Percentiles rank a stretch among this genome's conserved stretches.
These are phyloP conservation scores for Talaromyces funiculosus DNA, from an alignment of 2,329 filamentous ascomycete species.

Conservation along the genomic window DNA sequence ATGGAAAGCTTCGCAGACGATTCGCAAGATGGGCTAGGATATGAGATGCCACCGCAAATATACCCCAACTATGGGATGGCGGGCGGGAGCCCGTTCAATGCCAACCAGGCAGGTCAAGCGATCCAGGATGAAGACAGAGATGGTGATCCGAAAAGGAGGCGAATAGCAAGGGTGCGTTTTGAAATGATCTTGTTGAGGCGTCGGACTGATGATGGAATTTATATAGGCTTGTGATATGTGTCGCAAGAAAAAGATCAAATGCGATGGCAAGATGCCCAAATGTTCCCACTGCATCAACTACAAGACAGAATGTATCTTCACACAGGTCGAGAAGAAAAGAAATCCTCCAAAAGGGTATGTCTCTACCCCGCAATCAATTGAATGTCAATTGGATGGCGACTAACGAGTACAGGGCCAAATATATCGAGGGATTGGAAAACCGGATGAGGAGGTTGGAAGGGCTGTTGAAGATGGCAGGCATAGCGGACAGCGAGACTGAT, in stretches of 20 bases:
- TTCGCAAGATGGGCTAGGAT: constrained; percentile 32
- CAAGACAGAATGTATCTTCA: constrained; percentile 96
- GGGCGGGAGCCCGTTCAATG: constrained; percentile 49
- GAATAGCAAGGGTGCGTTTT: constrained; percentile 76
- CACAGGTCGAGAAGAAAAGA: constrained; percentile 97
- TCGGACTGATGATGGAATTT: constrained; percentile 1
- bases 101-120: constrained; percentile 37
- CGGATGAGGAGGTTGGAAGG: constrained; percentile 94
- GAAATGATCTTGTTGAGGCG: not conserved
- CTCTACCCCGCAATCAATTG: not conserved
- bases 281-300: constrained; percentile 97
- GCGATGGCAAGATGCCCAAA: constrained; percentile 88
- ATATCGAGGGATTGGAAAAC: constrained; percentile 95
- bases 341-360: constrained; percentile 90
- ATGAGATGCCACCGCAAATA: constrained; percentile 53
- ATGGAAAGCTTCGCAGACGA: constrained; percentile 36
- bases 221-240: constrained; percentile 89
- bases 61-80: constrained; percentile 60
- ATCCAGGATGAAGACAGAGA: constrained; percentile 51
- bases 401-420: constrained; percentile 66
- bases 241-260: constrained; percentile 90
- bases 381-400: not conserved
- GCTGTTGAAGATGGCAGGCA: constrained; percentile 74
- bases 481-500: constrained; percentile 71
- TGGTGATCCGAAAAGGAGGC: constrained; percentile 73